These are phyloP conservation scores for Candida dajiaensis DNA, from an alignment of 805 yeast species.

Conservation along the genomic window DNA sequence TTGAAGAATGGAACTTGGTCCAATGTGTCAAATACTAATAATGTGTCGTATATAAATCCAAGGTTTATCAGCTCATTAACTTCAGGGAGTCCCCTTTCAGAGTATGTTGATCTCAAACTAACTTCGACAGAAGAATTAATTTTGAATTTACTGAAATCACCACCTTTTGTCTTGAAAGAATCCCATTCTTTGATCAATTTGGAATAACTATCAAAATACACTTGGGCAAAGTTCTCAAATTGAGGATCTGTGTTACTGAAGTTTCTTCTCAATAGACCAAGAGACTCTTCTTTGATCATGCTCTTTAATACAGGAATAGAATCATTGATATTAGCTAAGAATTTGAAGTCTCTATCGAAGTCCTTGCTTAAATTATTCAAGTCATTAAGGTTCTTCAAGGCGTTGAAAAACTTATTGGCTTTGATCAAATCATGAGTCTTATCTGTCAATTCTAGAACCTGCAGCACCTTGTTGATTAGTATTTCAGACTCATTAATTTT, in stretches of 20 bases:
- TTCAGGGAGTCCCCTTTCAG: conserved; percentile 32
- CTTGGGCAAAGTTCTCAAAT: conserved; percentile 46
- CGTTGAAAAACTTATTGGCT: conserved; percentile 73
- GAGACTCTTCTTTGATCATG: conserved; percentile 69
- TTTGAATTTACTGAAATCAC: conserved; percentile 47
- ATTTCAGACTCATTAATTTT: conserved; percentile 69
- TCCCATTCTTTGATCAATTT: conserved; percentile 59
- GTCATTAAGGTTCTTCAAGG: conserved; percentile 76
- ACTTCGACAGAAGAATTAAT: conserved; percentile 84
- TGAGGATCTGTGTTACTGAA: conserved; percentile 45
- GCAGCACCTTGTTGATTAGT: conserved; percentile 66
- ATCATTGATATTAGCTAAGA: conserved; percentile 64
- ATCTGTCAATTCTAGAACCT: conserved; percentile 80
- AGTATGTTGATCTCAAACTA: conserved; percentile 57
- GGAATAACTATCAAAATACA: conserved; percentile 47
- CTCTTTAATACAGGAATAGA: conserved; percentile 73
- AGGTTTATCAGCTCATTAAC: conserved; percentile 42
- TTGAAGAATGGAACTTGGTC: conserved; percentile 58
- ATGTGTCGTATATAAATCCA: conserved; percentile 75
- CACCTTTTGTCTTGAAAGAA: conserved; percentile 36
- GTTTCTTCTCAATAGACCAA: conserved; percentile 60
- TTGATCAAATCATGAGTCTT: conserved; percentile 77
- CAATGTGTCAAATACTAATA: conserved; percentile 73
- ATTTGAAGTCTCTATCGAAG: conserved; percentile 64
- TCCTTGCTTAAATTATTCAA: conserved; percentile 65